Evolutionary conservation across 108 stramenopile genomes (phyloP), one percentile per base, ranked within the genome.

Genomic region (Cyclotella atomus): DNA sequence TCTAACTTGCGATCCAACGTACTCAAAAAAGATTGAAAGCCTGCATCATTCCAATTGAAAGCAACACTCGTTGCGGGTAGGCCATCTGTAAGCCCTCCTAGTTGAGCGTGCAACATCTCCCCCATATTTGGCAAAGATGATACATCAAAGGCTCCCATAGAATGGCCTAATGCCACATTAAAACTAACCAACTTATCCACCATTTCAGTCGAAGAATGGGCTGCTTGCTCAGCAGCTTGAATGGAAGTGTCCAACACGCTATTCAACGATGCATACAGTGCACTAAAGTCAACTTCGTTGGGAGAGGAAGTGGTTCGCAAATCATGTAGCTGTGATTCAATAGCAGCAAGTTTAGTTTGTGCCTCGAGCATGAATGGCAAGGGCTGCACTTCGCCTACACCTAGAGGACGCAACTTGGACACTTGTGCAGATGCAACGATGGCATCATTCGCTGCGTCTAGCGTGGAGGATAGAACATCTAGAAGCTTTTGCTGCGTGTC

Each of bases 1-100:
- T 71, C 70, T 24, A 60, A 61, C 28, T 61, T 32, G 0, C 47
- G 32, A 71, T 71, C 70, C 23, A 71, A 19, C 10, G 45, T 19
- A 23, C 27, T 14, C 20, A 61, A 20, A 8, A 71, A 49, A 24
- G 16, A 24, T n/a, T 4, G 4, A 10, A n/a, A n/a, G 16, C 47
- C 38, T 41, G 38, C 38, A 41, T 41, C 38, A 41, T 41, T 41
- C 6, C 6, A 9, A 41, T 41, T 41, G 9, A 6, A 41, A 41
- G n/a, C n/a, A n/a, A n/a, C n/a, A n/a, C n/a, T n/a, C n/a, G n/a
- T n/a, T n/a, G n/a, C 12, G 38, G 9, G 38, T 41, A 41, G 38
- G 6, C 9, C 12, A 41, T 9, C 38, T 41, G 12, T 41, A 41
- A n/a, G n/a, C n/a, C 12, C 38, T 12, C 16, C 47, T 4, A 49